Base-by-base conservation (phyloP, 306 rosid genomes). In the Casuarina equisetifolia region DNA sequence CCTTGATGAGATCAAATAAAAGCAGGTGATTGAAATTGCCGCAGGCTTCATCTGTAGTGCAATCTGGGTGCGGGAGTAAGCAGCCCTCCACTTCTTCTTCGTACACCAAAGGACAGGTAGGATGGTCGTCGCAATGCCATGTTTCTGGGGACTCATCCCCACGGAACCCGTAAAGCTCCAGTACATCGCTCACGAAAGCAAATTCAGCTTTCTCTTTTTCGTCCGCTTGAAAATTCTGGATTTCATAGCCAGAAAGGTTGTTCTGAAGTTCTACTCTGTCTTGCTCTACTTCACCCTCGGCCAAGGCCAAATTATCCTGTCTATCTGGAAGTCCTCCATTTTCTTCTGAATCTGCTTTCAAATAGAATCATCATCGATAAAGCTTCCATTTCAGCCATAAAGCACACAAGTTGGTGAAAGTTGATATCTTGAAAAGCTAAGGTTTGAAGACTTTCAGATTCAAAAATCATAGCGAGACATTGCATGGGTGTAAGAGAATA, bases 1-100 rank as follows among this genome's bases (percentile, higher is more conserved):
- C 98, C 74, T 93, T 91, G 74, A 93, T 76, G 17, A 91, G 51
- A 74, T 93, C 97, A 88, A 93, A 93, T 70, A 93, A 68, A 66
- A 91, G 90, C 44, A 83, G n/a, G 70, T 91, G 97, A 58, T 84
- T 82, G 15, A 86, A 88, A 8, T 84, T 76, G 9, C 83, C 86
- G 46, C 35, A 86, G 63, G 77, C 75, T 84, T 84, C 84, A 17
- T 80, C 88, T 5, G 87, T 86, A 32, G 86, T 74, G 78, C 90
- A 82, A 63, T 89, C 78, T 50, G 89, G 89, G 82, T 88, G 92
- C 40, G 36, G 75, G 17, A 79, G 77, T 42, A 71, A 66, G 79
- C 85, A 86, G 40, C 93, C 93, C 16, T 93, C 92, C 0, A 79
- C 49, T 43, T 88, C 92, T 43, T 88, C 92, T 32, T 80, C 90